These are phyloP conservation scores for Kurtzmaniella quercitrusa DNA, from an alignment of 1,139 yeast genomes.

Conservation along the genomic window DNA sequence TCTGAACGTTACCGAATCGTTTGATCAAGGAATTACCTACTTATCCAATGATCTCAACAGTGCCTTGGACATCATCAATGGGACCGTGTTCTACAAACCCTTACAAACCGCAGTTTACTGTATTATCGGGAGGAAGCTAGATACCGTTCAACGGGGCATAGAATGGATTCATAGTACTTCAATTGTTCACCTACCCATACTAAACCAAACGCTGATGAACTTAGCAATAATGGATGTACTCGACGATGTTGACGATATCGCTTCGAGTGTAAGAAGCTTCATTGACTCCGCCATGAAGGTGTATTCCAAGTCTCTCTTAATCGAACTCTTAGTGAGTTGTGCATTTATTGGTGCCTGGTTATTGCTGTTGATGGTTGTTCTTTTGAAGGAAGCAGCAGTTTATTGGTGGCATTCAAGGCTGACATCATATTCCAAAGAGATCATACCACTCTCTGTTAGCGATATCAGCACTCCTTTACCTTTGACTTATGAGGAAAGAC, in stretches of 20 bases:
- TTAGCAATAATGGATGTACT: background rate
- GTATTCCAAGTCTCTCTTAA: background rate
- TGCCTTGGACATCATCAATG: slow-evolving; percentile 25
- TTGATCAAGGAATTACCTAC: slow-evolving; percentile 51
- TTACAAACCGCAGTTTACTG: slow-evolving; percentile 70
- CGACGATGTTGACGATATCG: background rate
- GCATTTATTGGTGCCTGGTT: slow-evolving; percentile 8
- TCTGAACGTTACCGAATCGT: slow-evolving; percentile 45
- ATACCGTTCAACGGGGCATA: slow-evolving; percentile 62
- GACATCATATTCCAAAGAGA: background rate
- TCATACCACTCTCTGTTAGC: background rate
- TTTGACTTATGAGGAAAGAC: background rate
- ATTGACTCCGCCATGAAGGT: background rate
- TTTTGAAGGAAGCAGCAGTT: slow-evolving; percentile 2
- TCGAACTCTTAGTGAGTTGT: background rate
- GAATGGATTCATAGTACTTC: slow-evolving; percentile 70
- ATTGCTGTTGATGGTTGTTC: slow-evolving; percentile 39
- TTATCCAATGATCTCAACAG: slow-evolving; percentile 47
- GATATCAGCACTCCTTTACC: background rate
- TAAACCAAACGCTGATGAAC: background rate
- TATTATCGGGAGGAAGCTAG: slow-evolving; percentile 69
- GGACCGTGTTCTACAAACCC: slow-evolving; percentile 48
- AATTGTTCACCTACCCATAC: background rate
- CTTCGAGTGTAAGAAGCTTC: background rate
- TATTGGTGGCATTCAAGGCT: background rate